Evolutionary conservation across 208 protist genomes (phyloP).

Genomic region (Herpetomonas samuelpessoai): DNA sequence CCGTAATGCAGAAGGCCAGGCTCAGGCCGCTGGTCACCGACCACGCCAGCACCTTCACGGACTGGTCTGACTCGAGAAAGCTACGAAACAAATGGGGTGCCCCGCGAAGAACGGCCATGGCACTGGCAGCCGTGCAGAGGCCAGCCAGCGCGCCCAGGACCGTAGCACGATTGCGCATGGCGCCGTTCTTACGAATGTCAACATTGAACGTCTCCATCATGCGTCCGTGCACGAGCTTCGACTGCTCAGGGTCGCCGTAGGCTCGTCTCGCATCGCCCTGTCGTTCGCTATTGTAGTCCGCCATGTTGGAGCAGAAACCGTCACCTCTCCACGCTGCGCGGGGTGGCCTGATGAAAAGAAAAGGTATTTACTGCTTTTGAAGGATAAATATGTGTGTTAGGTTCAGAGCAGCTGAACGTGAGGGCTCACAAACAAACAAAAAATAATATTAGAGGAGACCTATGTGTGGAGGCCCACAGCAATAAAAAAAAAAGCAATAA

Average conservation of each 20-base stretch:
- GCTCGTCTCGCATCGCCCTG: conserved; percentile 46
- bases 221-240: conserved; percentile 57
- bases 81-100: conserved; percentile 2
- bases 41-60: conserved; percentile 31
- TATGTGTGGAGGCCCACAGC: background rate
- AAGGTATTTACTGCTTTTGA: conserved; percentile 1
- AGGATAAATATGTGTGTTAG: no score
- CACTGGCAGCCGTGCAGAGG: conserved; percentile 45
- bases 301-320: conserved; percentile 18
- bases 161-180: conserved; percentile 73
- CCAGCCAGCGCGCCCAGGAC: conserved; percentile 54
- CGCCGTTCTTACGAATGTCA: conserved; percentile 78
- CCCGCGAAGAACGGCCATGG: conserved; percentile 22
- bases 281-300: conserved; percentile 30
- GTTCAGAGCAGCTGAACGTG: no score
- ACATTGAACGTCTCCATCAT: conserved; percentile 85
- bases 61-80: conserved; percentile 13
- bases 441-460: background rate
- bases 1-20: conserved; percentile 47
- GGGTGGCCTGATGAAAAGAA: background rate
- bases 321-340: conserved; percentile 8
- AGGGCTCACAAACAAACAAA: background rate
- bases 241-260: conserved; percentile 65
- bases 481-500: background rate
- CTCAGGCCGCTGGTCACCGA: conserved; percentile 32